Conservation (phyloP, 345 rosid genomes). For the Cardamine resedifolia region DNA sequence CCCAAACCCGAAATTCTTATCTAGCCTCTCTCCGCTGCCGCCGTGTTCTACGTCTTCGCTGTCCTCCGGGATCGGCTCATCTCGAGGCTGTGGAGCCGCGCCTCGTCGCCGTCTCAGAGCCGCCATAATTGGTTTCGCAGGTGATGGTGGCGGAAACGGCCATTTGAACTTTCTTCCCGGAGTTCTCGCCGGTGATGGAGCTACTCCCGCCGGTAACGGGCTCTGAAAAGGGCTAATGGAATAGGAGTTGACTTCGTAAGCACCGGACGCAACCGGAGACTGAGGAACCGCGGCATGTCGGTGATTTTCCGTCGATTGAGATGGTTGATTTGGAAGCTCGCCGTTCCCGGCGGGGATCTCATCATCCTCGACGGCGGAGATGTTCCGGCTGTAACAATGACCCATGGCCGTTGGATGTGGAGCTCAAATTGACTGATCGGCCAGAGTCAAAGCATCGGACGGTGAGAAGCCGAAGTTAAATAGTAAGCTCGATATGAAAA, state of each 20-base stretch:
- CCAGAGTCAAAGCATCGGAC: conserved; percentile 43
- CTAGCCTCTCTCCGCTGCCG: conserved; percentile 45
- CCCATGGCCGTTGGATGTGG: conserved; percentile 52
- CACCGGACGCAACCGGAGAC: conserved; percentile 28
- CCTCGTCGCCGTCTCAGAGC: conserved; percentile 63
- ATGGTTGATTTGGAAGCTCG: conserved; percentile 26
- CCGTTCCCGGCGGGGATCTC: conserved; percentile 28
- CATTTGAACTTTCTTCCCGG: conserved; percentile 84
- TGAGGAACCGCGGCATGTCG: conserved; percentile 19
- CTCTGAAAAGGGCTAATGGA: conserved; percentile 70
- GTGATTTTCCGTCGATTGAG: conserved; percentile 1
- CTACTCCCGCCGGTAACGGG: conserved; percentile 78
- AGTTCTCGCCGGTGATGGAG: conserved; percentile 86
- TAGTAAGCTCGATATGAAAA: not conserved
- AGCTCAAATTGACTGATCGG: conserved; percentile 30
- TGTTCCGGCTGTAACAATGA: conserved; percentile 73
- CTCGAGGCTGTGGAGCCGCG: conserved; percentile 48
- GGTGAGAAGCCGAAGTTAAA: conserved; percentile 27
- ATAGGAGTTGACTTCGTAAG: conserved; percentile 50
- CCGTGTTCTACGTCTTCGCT: conserved; percentile 31
- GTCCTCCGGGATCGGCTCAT: conserved; percentile 70
- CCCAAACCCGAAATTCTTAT: conserved; percentile 82
- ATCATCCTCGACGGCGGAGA: conserved; percentile 43
- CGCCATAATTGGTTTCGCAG: conserved; percentile 90
- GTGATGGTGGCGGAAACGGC: conserved; percentile 99